These are phyloP conservation scores for Rossbeevera mucosa DNA, from an alignment of 768 basidiomycete species.

Conservation along the genomic window DNA sequence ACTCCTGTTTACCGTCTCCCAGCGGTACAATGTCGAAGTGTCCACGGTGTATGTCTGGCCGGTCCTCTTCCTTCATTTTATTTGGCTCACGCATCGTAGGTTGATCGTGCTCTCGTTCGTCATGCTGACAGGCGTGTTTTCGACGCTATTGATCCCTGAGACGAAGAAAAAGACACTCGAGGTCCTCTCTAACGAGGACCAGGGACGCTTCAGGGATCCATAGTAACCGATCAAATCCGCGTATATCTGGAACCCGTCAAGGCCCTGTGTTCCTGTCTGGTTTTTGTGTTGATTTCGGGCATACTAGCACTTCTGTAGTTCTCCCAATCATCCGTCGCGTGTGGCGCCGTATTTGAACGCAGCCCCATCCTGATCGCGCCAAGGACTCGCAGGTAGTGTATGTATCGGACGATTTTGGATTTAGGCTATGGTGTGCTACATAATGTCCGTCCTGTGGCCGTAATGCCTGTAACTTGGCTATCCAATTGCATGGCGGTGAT, in stretches of 20 bases:
- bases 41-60: not conserved
- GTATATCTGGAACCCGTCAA: not conserved
- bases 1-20: constrained; percentile 29
- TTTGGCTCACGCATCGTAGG: not conserved
- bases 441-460: not conserved
- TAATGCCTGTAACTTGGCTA: not conserved
- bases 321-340: not conserved
- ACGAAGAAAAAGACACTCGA: constrained; percentile 60
- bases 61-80: not conserved
- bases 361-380: not conserved
- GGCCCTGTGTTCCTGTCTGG: not conserved
- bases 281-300: not conserved
- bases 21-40: not conserved
- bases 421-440: not conserved
- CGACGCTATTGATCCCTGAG: constrained; percentile 72
- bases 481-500: not conserved
- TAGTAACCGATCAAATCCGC: not conserved
- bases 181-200: constrained; percentile 58
- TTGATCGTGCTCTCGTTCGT: constrained; percentile 75
- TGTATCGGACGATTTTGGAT: not conserved
- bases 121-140: constrained; percentile 77
- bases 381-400: not conserved
- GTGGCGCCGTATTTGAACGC: not conserved
- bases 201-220: not conserved
- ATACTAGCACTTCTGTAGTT: not conserved